Conservation (phyloP, 257 asterid genomes). For the Forsythia suspensa region DNA sequence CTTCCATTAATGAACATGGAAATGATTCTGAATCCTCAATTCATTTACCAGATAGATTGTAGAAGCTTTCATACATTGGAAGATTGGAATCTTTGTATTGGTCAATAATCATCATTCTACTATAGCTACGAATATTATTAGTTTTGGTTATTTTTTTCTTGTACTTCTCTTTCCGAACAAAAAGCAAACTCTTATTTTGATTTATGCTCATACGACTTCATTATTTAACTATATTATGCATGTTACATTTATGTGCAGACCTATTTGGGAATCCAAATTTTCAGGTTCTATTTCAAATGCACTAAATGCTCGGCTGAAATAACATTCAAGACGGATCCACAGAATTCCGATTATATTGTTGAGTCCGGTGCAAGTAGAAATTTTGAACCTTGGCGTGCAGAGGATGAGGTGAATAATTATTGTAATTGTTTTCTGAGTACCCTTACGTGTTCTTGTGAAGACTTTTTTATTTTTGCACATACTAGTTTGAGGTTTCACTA, state of each 20-base stretch:
- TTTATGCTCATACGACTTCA: background rate
- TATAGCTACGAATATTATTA: background rate
- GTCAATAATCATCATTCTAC: background rate
- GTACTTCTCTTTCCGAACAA: background rate
- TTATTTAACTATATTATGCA: constrained; percentile 7
- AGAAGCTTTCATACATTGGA: background rate
- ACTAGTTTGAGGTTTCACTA: background rate
- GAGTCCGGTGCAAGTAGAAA: constrained; percentile 88
- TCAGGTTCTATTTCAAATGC: constrained; percentile 88
- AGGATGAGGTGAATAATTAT: constrained; percentile 63
- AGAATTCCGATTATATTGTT: constrained; percentile 79
- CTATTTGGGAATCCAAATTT: constrained; percentile 82
- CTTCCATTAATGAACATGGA: background rate
- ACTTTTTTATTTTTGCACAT: background rate
- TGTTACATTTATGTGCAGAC: constrained; percentile 51
- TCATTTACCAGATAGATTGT: too few species aligned
- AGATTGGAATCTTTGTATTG: background rate
- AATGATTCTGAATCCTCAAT: background rate
- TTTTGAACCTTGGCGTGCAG: constrained; percentile 91
- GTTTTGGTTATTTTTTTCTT: background rate
- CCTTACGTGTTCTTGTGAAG: background rate
- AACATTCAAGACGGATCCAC: constrained; percentile 87
- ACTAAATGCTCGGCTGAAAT: constrained; percentile 88
- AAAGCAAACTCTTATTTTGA: too few species aligned
- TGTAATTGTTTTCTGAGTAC: background rate